Conservation (phyloP, 2,329 filamentous ascomycete species). For the Cercospora sp. region DNA sequence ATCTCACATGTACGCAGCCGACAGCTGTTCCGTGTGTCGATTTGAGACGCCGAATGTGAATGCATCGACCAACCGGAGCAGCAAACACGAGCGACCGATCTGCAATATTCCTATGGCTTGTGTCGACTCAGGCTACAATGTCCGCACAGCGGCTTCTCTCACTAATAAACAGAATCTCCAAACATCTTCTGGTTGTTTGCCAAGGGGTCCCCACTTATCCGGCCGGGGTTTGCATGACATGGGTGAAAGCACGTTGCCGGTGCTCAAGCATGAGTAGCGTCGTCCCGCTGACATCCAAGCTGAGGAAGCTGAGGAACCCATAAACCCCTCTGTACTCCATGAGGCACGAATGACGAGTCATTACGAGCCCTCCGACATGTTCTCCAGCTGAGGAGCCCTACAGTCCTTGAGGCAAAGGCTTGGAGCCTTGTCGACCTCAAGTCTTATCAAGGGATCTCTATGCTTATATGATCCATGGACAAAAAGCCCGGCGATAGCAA, state of each 20-base stretch:
- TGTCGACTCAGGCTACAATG: not conserved
- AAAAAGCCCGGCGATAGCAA: not conserved
- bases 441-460: not conserved
- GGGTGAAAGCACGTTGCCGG: not conserved
- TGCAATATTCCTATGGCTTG: not conserved
- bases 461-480: not conserved
- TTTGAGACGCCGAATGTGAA: not conserved
- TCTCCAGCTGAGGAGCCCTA: not conserved
- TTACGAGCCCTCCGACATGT: not conserved
- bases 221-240: not conserved
- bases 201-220: not conserved
- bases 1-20: not conserved
- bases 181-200: constrained; percentile 2
- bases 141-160: not conserved
- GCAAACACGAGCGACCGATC: not conserved
- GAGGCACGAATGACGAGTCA: not conserved
- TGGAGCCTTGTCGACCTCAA: not conserved
- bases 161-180: not conserved
- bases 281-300: not conserved
- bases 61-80: not conserved
- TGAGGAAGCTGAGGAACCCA: not conserved
- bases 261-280: not conserved
- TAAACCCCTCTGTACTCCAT: not conserved
- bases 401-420: not conserved
- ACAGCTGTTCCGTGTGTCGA: not conserved